These are phyloP conservation scores for Angomonas ambiguus DNA, from an alignment of 208 protist genomes.

Conservation along the genomic window DNA sequence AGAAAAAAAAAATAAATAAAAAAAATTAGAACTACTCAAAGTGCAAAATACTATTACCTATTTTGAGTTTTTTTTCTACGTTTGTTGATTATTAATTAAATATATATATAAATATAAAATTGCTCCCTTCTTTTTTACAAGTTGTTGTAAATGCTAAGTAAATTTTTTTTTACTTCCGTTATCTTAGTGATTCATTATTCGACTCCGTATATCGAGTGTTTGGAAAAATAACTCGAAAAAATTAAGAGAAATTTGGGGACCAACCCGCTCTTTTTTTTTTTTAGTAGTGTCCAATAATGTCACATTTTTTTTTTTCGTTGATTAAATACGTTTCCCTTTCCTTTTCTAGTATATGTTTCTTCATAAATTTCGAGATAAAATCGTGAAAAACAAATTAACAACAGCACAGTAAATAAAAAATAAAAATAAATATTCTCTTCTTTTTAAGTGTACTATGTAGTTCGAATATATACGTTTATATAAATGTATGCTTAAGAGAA, in stretches of 20 bases:
- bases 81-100: not conserved
- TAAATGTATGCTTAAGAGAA: not conserved
- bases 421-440: too few relatives aligned
- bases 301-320: slow-evolving; percentile 10
- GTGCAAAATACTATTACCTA: not conserved
- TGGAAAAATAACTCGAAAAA: not conserved
- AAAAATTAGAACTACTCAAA: not conserved
- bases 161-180: not conserved
- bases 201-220: too few relatives aligned
- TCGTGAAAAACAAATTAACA: too few relatives aligned
- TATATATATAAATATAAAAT: not conserved
- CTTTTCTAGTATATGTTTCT: too few relatives aligned
- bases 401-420: too few relatives aligned
- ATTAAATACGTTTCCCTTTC: not conserved
- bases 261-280: slow-evolving; percentile 10
- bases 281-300: slow-evolving; percentile 2
- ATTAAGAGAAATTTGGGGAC: slow-evolving; percentile 5
- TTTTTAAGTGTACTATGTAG: too few relatives aligned
- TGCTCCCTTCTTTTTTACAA: not conserved
- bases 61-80: not conserved
- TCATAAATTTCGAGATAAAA: too few relatives aligned
- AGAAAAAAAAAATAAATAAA: not conserved
- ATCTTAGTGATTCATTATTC: too few relatives aligned
- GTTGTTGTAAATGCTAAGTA: not conserved
- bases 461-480: not conserved